Evolutionary conservation across 1,284 basidiomycete genomes (phyloP), one percentile per base, ranked within the genome.

Genomic region (Papiliotrema flavescens): DNA sequence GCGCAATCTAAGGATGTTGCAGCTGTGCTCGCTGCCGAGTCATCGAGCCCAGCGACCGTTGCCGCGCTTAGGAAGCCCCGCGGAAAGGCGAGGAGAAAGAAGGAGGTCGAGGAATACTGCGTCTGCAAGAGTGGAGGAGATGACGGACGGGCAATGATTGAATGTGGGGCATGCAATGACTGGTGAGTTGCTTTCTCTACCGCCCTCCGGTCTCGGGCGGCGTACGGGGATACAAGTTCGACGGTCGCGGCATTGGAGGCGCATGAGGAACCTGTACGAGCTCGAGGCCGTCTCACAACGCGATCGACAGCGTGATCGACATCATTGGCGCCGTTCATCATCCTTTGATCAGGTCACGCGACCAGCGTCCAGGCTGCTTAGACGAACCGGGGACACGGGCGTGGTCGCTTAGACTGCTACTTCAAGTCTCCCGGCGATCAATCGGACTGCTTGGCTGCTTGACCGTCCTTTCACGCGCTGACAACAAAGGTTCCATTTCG

Each of bases 121-220:
- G 15, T 69, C 2, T 73, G 73, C 49, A 64, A 67, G 49, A 59
- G 45, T 11, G 28, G 35, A 20, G 54, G 51, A 14, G 55, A 62
- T 4, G 56, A 57, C 8, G 55, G 57, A 2, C 66, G 67, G n/a
- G 61, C 68, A 2, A 75, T 75, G 73, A 73, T 75, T n/a, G 65
- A 75, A 60, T 75, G 73, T 53, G 69, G 57, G 15, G 57, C 63
- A 35, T 75, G 73, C 53, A 61, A 63, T 23, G 65, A 75, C 48
- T 75, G 73, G 73, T 73, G 47, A 53, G 72, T 66, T 15, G 22
- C 14, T 42, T 49, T 32, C 42, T 23, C 14, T 32, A 39, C 35
- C 20, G 35, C 36, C 35, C 7, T 19, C n/a, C n/a, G n/a, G n/a
- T n/a, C n/a, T n/a, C n/a, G n/a, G n/a, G n/a, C n/a, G n/a, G n/a